phyloP scores from a whole-genome alignment of 1,284 basidiomycete species.

The Acaromyces ingoldii region DNA sequence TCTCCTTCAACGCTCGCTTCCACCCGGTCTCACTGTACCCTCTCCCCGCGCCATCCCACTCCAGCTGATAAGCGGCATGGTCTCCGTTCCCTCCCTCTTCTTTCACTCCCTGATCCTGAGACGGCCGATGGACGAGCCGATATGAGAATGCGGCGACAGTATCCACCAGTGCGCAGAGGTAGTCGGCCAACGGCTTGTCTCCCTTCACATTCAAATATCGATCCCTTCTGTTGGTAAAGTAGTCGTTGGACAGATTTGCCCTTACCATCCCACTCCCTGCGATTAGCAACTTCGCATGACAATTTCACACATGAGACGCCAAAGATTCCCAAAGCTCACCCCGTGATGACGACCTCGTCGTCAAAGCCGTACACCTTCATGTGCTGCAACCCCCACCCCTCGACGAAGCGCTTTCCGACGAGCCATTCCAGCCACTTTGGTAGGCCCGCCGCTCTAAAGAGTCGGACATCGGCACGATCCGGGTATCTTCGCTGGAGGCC shows the following conservation, averaged over 20 bases:
- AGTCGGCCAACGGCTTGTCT: slow-evolving; percentile 65
- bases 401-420: slow-evolving; percentile 88
- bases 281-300: background rate
- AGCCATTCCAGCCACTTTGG: slow-evolving; percentile 67
- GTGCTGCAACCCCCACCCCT: slow-evolving; percentile 98
- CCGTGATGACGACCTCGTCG: slow-evolving; percentile 83
- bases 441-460: slow-evolving; percentile 78
- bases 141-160: slow-evolving; percentile 72
- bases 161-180: slow-evolving; percentile 74
- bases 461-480: slow-evolving; percentile 62
- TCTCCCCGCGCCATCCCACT: slow-evolving; percentile 35
- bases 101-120: background rate
- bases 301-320: background rate
- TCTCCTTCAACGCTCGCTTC: slow-evolving; percentile 1
- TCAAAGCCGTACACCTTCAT: slow-evolving; percentile 93
- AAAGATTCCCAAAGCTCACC: slow-evolving; percentile 57
- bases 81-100: background rate
- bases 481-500: slow-evolving; percentile 57
- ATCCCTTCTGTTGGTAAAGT: slow-evolving; percentile 92
- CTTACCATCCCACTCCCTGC: slow-evolving; percentile 58
- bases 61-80: slow-evolving; percentile 17
- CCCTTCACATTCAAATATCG: slow-evolving; percentile 77
- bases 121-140: slow-evolving; percentile 17
- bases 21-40: background rate
- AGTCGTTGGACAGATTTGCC: slow-evolving; percentile 89